Percentiles rank a stretch among this genome's conserved stretches.
phyloP scores from a whole-genome alignment of 768 basidiomycete genomes.

The Paxillus rubicundulus region DNA sequence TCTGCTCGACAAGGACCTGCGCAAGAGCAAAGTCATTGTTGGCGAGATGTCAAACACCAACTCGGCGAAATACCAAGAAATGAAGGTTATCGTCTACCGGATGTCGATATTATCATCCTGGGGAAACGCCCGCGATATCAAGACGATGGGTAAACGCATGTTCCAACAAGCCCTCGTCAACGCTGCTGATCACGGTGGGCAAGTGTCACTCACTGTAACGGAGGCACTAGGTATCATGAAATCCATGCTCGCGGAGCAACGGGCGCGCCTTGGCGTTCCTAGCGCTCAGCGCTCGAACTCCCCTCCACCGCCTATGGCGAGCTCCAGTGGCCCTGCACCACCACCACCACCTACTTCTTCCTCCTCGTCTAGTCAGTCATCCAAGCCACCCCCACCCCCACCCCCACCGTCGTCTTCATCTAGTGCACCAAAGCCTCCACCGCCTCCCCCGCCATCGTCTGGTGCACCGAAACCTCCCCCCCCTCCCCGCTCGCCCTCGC shows the following conservation, averaged over 20 bases:
- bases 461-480: too few relatives aligned
- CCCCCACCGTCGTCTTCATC: too few relatives aligned
- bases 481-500: background rate
- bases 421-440: too few relatives aligned
- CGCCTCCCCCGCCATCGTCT: too few relatives aligned
- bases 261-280: slow-evolving; percentile 16
- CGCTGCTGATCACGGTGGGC: slow-evolving; percentile 1
- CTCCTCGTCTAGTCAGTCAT: slow-evolving; percentile 12
- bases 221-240: slow-evolving; percentile 31
- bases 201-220: slow-evolving; percentile 20
- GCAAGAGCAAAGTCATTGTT: slow-evolving; percentile 40
- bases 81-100: slow-evolving; percentile 40
- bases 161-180: slow-evolving; percentile 38
- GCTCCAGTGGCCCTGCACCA: slow-evolving; percentile 16
- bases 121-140: slow-evolving; percentile 70
- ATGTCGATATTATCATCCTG: slow-evolving; percentile 51
- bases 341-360: slow-evolving; percentile 20
- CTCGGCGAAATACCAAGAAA: slow-evolving; percentile 14
- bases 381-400: slow-evolving; percentile 7
- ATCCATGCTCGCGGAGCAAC: slow-evolving; percentile 22
- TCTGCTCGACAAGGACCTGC: slow-evolving; percentile 48
- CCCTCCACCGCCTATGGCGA: slow-evolving; percentile 23
- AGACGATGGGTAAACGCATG: slow-evolving; percentile 52
- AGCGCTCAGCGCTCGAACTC: background rate
- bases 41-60: slow-evolving; percentile 29